Evolutionary conservation across 192 early-diverging fungal species (phyloP).

Genomic region (Gonapodya prolifera): DNA sequence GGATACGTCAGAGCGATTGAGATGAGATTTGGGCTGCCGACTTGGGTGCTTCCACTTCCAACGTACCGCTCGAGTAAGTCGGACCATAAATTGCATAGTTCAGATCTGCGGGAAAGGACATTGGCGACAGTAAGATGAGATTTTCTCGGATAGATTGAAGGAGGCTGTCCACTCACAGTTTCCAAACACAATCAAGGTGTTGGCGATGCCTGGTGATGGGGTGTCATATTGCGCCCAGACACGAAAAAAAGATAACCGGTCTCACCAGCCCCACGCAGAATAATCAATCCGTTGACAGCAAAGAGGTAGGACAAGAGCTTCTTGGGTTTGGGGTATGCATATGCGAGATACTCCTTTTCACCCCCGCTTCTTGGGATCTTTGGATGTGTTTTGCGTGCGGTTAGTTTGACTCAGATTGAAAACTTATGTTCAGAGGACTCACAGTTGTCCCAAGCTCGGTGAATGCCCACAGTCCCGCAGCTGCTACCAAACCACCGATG

Average conservation of each 20-base stretch:
- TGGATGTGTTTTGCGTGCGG: slow-evolving; percentile 21
- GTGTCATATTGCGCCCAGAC: slow-evolving; percentile 54
- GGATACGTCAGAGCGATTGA: too few relatives aligned
- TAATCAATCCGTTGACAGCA: slow-evolving; percentile 30
- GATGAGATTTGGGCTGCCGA: background rate
- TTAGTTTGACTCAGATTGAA: background rate
- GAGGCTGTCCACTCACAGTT: too few relatives aligned
- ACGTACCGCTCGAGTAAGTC: background rate
- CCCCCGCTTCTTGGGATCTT: slow-evolving; percentile 42
- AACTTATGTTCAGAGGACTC: background rate
- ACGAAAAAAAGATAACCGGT: slow-evolving; percentile 40
- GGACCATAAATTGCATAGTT: background rate
- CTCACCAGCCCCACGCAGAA: slow-evolving; percentile 36
- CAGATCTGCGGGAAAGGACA: too few relatives aligned
- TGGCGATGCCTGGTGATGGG: slow-evolving; percentile 54
- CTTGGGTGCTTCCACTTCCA: background rate
- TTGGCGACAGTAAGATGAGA: too few relatives aligned
- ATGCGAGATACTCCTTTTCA: slow-evolving; percentile 45
- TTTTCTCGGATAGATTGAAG: too few relatives aligned
- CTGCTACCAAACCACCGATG: slow-evolving; percentile 21
- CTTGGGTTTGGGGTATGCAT: slow-evolving; percentile 31
- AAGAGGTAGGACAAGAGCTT: slow-evolving; percentile 38
- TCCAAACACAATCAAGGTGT: slow-evolving; percentile 49
- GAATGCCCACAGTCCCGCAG: slow-evolving; percentile 17
- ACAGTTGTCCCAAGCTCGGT: slow-evolving; percentile 10